phyloP scores from a whole-genome alignment of 2,329 filamentous ascomycete genomes.

The Colletotrichum sp. region DNA sequence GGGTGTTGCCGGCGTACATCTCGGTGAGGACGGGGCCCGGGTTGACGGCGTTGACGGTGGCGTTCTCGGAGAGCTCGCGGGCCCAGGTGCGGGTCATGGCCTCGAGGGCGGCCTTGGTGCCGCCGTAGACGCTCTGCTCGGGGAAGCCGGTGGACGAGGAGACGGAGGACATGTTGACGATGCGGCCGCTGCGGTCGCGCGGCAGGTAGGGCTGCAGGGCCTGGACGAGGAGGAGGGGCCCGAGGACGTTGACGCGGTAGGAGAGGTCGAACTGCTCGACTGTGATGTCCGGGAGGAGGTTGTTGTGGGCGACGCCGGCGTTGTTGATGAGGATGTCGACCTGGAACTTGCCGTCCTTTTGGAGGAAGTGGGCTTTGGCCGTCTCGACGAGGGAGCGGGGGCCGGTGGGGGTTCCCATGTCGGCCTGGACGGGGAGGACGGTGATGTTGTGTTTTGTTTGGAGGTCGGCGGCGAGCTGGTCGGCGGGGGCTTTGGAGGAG shows the following conservation, averaged over 20 bases:
- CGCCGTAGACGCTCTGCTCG: constrained; percentile 62
- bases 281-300: constrained; percentile 66
- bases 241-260: constrained; percentile 83
- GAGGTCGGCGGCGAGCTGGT: constrained; percentile 69
- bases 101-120: constrained; percentile 63
- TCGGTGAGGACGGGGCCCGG: constrained; percentile 60
- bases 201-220: constrained; percentile 74
- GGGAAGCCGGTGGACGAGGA: constrained; percentile 59
- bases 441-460: constrained; percentile 61
- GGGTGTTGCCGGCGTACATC: constrained; percentile 52
- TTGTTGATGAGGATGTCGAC: constrained; percentile 91
- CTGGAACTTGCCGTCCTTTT: constrained; percentile 54
- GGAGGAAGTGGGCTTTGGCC: constrained; percentile 51
- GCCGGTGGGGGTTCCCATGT: constrained; percentile 68
- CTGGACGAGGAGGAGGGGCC: constrained; percentile 79
- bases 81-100: constrained; percentile 66
- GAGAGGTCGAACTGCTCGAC: constrained; percentile 71
- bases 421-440: constrained; percentile 71
- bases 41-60: constrained; percentile 63
- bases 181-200: constrained; percentile 64
- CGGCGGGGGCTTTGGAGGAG: constrained; percentile 45
- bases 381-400: constrained; percentile 64
- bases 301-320: constrained; percentile 75
- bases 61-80: constrained; percentile 57
- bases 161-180: constrained; percentile 62